These are phyloP conservation scores for Trichoderma cornu-damae DNA, from an alignment of 2,329 filamentous ascomycete genomes.

Conservation along the genomic window DNA sequence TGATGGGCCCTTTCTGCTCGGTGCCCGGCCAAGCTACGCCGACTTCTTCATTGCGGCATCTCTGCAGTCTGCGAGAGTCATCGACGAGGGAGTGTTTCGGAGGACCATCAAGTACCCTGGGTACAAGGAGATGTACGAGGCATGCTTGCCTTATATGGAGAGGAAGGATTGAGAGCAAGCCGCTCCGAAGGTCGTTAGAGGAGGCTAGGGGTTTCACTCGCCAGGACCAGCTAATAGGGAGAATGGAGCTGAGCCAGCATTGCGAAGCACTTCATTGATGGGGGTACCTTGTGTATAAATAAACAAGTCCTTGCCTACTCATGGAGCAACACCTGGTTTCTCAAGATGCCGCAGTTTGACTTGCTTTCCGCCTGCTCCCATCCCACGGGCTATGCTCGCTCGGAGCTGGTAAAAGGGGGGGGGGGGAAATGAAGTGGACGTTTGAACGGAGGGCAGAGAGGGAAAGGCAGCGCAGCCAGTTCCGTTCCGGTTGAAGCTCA, in stretches of 20 bases:
- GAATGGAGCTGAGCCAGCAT: neutral
- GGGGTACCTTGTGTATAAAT: neutral
- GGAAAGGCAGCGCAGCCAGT: neutral
- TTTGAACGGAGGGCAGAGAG: neutral
- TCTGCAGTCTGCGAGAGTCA: neutral
- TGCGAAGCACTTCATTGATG: too few species aligned
- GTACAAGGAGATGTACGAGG: neutral
- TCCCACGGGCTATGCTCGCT: too few species aligned
- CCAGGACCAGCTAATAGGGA: neutral
- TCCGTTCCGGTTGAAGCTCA: neutral
- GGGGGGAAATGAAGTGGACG: neutral
- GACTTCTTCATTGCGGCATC: constrained; percentile 9
- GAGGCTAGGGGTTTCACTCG: neutral
- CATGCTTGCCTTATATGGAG: constrained; percentile 1
- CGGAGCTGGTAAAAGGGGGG: too few species aligned
- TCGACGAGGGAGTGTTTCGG: neutral
- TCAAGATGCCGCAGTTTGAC: neutral
- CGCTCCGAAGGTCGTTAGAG: neutral
- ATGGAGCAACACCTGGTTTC: too few species aligned
- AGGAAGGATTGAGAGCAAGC: neutral
- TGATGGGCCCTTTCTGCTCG: constrained; percentile 2
- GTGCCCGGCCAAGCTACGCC: neutral
- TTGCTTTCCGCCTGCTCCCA: too few species aligned
- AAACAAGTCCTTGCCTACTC: neutral
- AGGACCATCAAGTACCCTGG: neutral